A percentile compares a stretch with the other conserved stretches of the same genome.
Evolutionary conservation across 495 filamentous ascomycete genomes (phyloP).

Genomic region (Hypoxylon lenormandii): DNA sequence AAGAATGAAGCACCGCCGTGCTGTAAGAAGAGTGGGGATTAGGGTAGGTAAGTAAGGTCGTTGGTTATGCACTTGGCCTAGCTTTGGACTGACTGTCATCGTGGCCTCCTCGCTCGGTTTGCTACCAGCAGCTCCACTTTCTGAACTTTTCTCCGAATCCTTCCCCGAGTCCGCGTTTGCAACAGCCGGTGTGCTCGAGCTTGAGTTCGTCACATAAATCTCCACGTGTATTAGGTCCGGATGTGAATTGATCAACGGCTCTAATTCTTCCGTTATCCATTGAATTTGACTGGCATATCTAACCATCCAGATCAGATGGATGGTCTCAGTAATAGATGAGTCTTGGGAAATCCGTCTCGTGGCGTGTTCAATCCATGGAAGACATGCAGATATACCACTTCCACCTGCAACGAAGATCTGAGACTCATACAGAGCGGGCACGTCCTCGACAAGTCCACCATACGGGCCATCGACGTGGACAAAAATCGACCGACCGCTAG

Average conservation of each 20-base stretch:
- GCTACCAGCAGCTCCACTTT: background rate
- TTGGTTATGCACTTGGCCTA: constrained; percentile 30
- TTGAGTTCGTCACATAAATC: constrained; percentile 32
- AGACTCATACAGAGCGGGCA: constrained; percentile 71
- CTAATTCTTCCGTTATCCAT: constrained; percentile 41
- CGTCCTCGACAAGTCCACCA: constrained; percentile 74
- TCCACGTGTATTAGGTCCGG: constrained; percentile 35
- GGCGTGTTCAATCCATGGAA: constrained; percentile 75
- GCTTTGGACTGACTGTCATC: constrained; percentile 16
- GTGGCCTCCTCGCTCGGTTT: constrained; percentile 28
- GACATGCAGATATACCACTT: constrained; percentile 79
- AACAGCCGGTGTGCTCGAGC: constrained; percentile 6
- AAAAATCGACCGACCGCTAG: constrained; percentile 65
- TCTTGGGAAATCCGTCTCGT: constrained; percentile 77
- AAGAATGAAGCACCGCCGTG: constrained; percentile 27
- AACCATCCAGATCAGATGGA: constrained; percentile 81
- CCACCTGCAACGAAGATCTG: constrained; percentile 81
- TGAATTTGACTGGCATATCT: constrained; percentile 56
- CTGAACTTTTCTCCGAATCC: constrained; percentile 28
- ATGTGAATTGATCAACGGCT: constrained; percentile 22
- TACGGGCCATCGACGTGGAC: constrained; percentile 82
- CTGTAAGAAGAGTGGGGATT: constrained; percentile 27
- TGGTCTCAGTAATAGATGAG: constrained; percentile 74
- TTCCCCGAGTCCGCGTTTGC: constrained; percentile 28
- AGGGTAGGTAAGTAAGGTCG: constrained; percentile 34